Percentiles rank a stretch among this genome's conserved stretches.
phyloP scores from a whole-genome alignment of 768 basidiomycete genomes.

The Gelatoporia subvermispora region DNA sequence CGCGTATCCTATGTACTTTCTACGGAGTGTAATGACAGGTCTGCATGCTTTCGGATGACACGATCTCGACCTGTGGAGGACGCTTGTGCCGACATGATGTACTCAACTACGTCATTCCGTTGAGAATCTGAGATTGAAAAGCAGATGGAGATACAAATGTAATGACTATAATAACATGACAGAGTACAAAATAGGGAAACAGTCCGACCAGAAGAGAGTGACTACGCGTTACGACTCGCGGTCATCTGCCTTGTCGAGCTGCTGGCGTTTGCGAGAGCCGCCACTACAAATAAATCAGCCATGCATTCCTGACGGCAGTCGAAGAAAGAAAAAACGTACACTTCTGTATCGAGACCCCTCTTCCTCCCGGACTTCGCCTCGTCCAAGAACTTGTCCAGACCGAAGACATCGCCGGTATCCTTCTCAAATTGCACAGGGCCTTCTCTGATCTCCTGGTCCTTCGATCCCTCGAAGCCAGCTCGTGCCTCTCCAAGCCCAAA shows the following conservation, averaged over 20 bases:
- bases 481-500: conserved; percentile 83
- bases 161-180: conserved; percentile 10
- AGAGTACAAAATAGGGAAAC: conserved; percentile 2
- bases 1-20: background rate
- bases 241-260: conserved; percentile 58
- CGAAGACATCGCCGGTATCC: conserved; percentile 95
- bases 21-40: background rate
- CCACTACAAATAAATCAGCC: conserved; percentile 31
- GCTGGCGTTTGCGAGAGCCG: conserved; percentile 63
- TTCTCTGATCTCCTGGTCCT: conserved; percentile 76
- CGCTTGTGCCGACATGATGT: background rate
- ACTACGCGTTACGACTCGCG: conserved; percentile 22
- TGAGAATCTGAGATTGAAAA: no score
- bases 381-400: conserved; percentile 94
- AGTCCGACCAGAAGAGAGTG: background rate
- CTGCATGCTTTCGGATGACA: background rate
- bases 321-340: conserved; percentile 37
- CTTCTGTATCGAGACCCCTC: conserved; percentile 75
- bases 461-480: conserved; percentile 89
- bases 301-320: background rate
- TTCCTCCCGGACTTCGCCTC: conserved; percentile 96
- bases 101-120: background rate
- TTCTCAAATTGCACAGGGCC: conserved; percentile 99
- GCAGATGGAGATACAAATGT: conserved; percentile 3
- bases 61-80: no score